Base-by-base conservation (phyloP, 2,329 filamentous ascomycete species). In the Phyllachora maydis region DNA sequence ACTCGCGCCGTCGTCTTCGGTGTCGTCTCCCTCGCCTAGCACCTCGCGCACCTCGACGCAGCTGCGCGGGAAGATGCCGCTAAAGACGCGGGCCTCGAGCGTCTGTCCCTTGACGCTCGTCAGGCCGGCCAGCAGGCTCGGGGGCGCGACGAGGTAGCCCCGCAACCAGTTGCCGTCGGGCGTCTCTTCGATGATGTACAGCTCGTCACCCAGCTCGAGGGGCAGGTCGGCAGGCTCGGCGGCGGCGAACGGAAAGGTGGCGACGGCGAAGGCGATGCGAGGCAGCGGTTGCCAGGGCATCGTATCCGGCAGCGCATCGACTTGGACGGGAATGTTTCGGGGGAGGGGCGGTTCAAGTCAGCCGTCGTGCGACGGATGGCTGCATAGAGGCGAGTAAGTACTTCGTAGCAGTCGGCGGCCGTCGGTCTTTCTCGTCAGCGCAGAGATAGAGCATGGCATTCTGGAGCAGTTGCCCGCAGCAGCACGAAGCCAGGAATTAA, bases 241-340 rank as follows among this genome's bases (percentile, higher is more conserved):
- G 30, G 88, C 78, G 38, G 76, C 64, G 53, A 98, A 98, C 18
- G 88, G 88, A 47, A 83, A 91, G 35, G 74, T 83, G 58, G 85
- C 88, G 49, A 98, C 78, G 38, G 85, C 90, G 59, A 95, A 98
- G 44, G 83, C 88, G 57, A 98, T 93, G 41, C 81, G 78, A 50
- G 83, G 79, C 49, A 98, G 66, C 42, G 88, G 85, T 65, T 78
- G 73, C 88, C 88, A 98, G 65, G 83, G 79, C 83, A 92, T 92
- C 51, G 52, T 46, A 35, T 17, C 24, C 23, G 30, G 25, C 30
- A 26, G 35, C 18, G 14, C 24, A 32, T 29, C 27, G 24, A 32
- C 21, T n/a, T n/a, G n/a, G n/a, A n/a, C n/a, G n/a, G n/a, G n/a
- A n/a, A n/a, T n/a, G 16, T 24, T n/a, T n/a, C n/a, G n/a, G n/a